Base-by-base conservation (phyloP, 805 yeast species). In the Saccharomycopsis schoenii region DNA sequence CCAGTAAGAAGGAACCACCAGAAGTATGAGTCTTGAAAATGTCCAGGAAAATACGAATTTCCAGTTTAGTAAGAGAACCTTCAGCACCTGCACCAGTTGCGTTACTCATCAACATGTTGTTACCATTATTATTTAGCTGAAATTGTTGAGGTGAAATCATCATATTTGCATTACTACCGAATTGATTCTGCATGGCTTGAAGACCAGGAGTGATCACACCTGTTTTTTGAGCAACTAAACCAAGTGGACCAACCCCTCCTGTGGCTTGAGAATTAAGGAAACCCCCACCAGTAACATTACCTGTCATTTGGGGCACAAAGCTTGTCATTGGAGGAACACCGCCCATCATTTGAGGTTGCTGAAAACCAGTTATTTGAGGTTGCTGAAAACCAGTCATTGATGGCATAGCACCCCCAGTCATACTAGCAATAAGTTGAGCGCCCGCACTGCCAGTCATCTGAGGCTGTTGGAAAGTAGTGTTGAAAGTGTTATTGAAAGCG, bases 31-130 rank as follows among this genome's bases (percentile, higher is more conserved):
- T 37, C 41, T 80, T 81, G 74, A 94, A 93, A 62, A 93, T 89
- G 57, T 86, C 88, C 68, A 88, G 96, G 74, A 92, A 93, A 61
- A 90, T 64, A 25, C 42, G 52, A 21, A 62, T 64, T 42, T 64
- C 66, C 88, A 60, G 78, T 79, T 37, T 85, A 78, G 54, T 84
- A 84, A 75, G 86, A 84, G 3, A 92, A 90, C 92, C 92, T 85
- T 70, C 86, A 84, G 24, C 92, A 47, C 76, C 67, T 15, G 71
- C 65, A 50, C 70, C 71, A 12, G 69, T 67, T 29, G 55, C 59
- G 15, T 71, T 73, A 17, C 73, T 66, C n/a, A 66, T 42, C 52
- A 47, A 21, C 52, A 47, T 47, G 12, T 47, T 47, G 34, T 25
- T 24, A 47, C 52, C 34, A 17, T 47, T 47, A 14, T 47, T 47